These are phyloP conservation scores for Paraconiothyrium brasiliense DNA, from an alignment of 2,329 filamentous ascomycete genomes.

Conservation along the genomic window DNA sequence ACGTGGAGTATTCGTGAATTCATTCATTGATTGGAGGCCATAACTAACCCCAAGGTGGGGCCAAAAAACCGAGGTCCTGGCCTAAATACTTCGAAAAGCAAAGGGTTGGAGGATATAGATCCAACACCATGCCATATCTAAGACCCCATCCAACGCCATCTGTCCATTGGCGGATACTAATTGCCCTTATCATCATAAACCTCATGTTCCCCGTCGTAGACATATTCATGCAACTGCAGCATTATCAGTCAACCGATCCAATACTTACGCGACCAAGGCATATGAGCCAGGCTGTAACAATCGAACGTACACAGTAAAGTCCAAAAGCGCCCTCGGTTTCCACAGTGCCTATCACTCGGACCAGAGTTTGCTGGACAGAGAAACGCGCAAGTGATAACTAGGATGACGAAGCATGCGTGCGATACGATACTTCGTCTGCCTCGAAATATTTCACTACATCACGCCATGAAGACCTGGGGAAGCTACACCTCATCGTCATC, in stretches of 20 bases:
- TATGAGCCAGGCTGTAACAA: neutral
- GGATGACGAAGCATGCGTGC: conserved; percentile 1
- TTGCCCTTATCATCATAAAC: too few species aligned
- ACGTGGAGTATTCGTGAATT: neutral
- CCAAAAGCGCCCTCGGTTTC: neutral
- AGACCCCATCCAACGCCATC: neutral
- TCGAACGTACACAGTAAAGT: neutral
- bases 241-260: neutral
- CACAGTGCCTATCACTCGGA: neutral
- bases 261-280: neutral
- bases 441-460: neutral
- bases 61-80: neutral
- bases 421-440: neutral
- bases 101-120: neutral
- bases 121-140: neutral
- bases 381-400: neutral
- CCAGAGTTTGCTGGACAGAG: neutral
- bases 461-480: neutral
- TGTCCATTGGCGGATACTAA: neutral
- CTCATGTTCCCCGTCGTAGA: neutral
- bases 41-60: neutral
- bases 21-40: neutral
- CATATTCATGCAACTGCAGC: neutral
- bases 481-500: neutral
- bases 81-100: neutral